Conservation (phyloP, 129 eudicot genomes). For the Chrysanthemum makinoi region DNA sequence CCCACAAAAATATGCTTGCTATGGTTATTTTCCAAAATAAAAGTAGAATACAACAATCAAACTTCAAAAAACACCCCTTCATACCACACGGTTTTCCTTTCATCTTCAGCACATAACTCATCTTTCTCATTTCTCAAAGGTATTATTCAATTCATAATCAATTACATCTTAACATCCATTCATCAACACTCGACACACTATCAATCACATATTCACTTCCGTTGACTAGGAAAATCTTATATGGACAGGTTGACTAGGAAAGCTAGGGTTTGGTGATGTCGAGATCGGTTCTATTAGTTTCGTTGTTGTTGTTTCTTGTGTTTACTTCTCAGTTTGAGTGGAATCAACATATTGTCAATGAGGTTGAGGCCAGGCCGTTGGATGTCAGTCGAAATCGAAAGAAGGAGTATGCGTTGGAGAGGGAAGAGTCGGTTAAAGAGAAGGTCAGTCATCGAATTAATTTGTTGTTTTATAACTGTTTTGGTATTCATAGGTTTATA, state of each 20-base stretch:
- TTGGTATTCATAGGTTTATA: background rate
- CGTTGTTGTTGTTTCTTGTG: constrained; percentile 33
- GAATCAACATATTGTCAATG: constrained; percentile 39
- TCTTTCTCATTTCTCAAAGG: too few relatives aligned
- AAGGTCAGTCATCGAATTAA: constrained; percentile 23
- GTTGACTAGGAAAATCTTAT: background rate
- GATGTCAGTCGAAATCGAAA: constrained; percentile 31
- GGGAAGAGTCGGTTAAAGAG: constrained; percentile 42
- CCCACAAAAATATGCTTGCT: too few relatives aligned
- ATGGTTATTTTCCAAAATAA: too few relatives aligned
- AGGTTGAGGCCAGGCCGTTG: constrained; percentile 40
- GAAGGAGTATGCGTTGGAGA: constrained; percentile 32
- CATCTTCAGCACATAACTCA: too few relatives aligned
- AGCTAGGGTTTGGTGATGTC: constrained; percentile 29
- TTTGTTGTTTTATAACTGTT: background rate
- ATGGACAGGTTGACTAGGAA: constrained; percentile 12
- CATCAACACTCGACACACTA: background rate
- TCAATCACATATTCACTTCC: too few relatives aligned
- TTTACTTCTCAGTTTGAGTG: constrained; percentile 44
- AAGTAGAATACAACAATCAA: too few relatives aligned
- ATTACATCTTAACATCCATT: background rate
- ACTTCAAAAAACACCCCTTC: too few relatives aligned
- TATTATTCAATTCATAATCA: background rate
- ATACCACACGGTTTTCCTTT: too few relatives aligned
- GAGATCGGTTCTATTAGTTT: constrained; percentile 36